Conservation (phyloP, 768 basidiomycete species). For the Trametes sanguinea region DNA sequence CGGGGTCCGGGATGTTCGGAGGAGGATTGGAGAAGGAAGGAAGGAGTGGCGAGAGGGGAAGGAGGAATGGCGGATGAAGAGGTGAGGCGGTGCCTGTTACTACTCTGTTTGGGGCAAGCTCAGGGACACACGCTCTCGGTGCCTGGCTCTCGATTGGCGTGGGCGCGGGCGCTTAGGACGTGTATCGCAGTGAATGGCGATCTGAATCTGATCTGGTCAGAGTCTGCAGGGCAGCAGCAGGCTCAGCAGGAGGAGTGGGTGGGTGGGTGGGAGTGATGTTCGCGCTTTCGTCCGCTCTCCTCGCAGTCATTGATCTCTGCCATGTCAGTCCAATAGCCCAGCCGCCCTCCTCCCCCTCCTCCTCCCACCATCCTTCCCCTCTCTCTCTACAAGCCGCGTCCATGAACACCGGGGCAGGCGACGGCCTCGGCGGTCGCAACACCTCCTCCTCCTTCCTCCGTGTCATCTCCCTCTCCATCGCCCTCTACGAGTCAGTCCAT, state of each 20-base stretch:
- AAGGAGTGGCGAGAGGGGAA: not conserved
- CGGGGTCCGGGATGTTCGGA: not conserved
- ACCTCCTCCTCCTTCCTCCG: constrained; percentile 35
- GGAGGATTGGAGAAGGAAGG: not conserved
- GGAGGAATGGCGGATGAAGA: not conserved
- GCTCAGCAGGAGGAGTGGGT: too few relatives aligned
- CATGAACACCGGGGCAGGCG: constrained; percentile 3
- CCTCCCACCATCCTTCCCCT: not conserved
- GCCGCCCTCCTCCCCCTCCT: not conserved
- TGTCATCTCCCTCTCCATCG: constrained; percentile 39
- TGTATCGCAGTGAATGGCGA: too few relatives aligned
- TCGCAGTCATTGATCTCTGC: not conserved
- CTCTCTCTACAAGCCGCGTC: not conserved
- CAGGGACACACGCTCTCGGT: too few relatives aligned
- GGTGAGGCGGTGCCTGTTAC: too few relatives aligned
- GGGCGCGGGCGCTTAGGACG: too few relatives aligned
- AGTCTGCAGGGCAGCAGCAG: too few relatives aligned
- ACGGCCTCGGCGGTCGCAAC: constrained; percentile 6
- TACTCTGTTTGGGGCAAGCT: too few relatives aligned
- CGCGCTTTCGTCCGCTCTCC: not conserved
- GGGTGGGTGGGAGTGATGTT: too few relatives aligned
- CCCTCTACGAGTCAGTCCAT: constrained; percentile 39
- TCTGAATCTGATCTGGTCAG: too few relatives aligned
- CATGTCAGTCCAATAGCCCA: not conserved
- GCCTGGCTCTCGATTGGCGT: too few relatives aligned